These are phyloP conservation scores for Calonectria pseudoreteaudii DNA, from an alignment of 2,329 filamentous ascomycete genomes.

Conservation along the genomic window DNA sequence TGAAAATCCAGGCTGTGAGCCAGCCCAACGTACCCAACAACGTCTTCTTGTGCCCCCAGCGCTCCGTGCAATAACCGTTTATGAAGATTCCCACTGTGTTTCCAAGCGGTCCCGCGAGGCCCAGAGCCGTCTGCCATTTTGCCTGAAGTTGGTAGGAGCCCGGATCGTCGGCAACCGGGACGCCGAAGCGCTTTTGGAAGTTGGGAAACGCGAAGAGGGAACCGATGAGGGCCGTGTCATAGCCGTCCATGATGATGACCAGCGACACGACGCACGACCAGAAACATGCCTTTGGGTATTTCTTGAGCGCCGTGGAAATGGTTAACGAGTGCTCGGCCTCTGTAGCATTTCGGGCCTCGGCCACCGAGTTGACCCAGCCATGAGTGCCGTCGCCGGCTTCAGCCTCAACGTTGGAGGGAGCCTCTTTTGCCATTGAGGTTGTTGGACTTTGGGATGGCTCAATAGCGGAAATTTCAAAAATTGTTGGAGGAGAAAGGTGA, in stretches of 20 bases:
- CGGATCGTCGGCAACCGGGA: neutral
- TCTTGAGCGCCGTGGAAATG: neutral
- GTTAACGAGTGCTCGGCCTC: neutral
- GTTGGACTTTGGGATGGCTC: neutral
- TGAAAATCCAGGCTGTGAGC: neutral
- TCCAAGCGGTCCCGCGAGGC: neutral
- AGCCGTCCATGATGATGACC: constrained; percentile 5
- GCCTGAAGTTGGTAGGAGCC: neutral
- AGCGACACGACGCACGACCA: neutral
- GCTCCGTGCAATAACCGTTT: neutral
- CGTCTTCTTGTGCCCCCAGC: neutral
- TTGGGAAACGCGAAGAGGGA: neutral
- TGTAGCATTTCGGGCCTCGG: neutral
- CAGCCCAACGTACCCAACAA: neutral
- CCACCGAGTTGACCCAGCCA: constrained; percentile 4
- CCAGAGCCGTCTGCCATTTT: neutral
- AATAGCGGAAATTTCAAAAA: neutral
- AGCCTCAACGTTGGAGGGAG: neutral
- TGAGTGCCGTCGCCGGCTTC: neutral
- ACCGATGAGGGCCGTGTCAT: neutral
- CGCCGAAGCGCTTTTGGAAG: neutral
- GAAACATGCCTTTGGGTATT: neutral
- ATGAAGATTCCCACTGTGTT: neutral
- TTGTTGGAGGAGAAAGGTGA: too few relatives aligned
- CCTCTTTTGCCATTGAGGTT: neutral